Evolutionary conservation across 371 early-diverging fungal species (phyloP).

Genomic region (Mucor plumbeus): DNA sequence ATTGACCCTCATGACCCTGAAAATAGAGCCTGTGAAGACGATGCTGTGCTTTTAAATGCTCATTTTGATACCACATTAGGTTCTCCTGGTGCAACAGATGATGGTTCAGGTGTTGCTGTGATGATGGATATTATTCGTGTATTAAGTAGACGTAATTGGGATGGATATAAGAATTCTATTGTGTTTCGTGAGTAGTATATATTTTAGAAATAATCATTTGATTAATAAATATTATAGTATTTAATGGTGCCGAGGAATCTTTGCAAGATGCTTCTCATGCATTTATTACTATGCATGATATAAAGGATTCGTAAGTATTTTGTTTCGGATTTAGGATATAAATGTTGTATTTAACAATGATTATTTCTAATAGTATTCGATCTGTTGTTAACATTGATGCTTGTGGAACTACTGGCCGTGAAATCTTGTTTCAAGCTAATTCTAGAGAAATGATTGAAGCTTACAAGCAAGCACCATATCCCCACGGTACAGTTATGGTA

Average conservation of each 20-base stretch:
- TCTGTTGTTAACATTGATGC: constrained; percentile 80
- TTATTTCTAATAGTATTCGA: constrained; percentile 44
- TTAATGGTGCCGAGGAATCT: constrained; percentile 84
- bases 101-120: constrained; percentile 72
- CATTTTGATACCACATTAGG: constrained; percentile 76
- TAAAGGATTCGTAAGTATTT: constrained; percentile 55
- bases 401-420: constrained; percentile 74
- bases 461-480: constrained; percentile 70
- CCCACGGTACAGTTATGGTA: constrained; percentile 75
- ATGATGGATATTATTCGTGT: constrained; percentile 78
- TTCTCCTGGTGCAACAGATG: constrained; percentile 70
- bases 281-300: constrained; percentile 70
- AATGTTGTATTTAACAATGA: not conserved
- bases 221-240: constrained; percentile 45
- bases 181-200: constrained; percentile 58
- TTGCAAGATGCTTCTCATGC: constrained; percentile 80
- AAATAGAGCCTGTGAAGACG: constrained; percentile 56
- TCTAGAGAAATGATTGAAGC: constrained; percentile 74
- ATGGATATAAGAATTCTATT: constrained; percentile 57
- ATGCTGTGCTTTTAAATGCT: constrained; percentile 72
- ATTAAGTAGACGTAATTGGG: constrained; percentile 58
- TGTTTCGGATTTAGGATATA: not conserved
- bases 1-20: constrained; percentile 28
- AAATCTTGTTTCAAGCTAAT: constrained; percentile 80
- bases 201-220: not conserved